These are phyloP conservation scores for Leishmania amazonensis DNA, from an alignment of 208 protist species.

Conservation along the genomic window DNA sequence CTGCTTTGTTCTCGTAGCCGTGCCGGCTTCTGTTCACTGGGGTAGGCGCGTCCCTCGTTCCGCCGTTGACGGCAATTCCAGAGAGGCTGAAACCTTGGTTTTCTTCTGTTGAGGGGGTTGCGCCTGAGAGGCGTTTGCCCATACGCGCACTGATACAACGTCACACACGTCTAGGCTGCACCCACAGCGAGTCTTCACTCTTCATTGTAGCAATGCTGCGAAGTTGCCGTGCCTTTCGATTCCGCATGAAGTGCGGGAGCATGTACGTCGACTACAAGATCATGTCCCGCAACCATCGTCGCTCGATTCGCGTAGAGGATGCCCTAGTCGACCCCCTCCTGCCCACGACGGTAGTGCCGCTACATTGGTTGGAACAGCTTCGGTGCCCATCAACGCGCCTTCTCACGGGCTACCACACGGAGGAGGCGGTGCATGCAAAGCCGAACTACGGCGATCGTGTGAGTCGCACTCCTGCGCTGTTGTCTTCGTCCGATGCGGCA, in stretches of 20 bases:
- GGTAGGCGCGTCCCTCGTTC: background rate
- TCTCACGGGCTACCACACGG: slow-evolving; percentile 70
- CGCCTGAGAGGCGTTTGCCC: background rate
- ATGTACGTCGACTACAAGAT: slow-evolving; percentile 91
- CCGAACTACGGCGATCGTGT: slow-evolving; percentile 44
- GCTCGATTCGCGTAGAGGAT: slow-evolving; percentile 76
- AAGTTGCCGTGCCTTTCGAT: slow-evolving; percentile 28
- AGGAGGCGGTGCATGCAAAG: slow-evolving; percentile 54
- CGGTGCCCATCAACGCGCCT: slow-evolving; percentile 70
- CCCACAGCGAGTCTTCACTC: background rate
- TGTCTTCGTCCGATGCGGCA: background rate
- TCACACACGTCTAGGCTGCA: background rate
- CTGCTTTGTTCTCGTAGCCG: background rate
- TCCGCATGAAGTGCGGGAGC: slow-evolving; percentile 62
- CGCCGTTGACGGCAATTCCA: background rate
- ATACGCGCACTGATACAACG: background rate
- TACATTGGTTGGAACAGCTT: slow-evolving; percentile 82
- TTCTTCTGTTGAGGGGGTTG: background rate
- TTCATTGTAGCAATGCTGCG: slow-evolving; percentile 40
- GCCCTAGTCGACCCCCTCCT: slow-evolving; percentile 77
- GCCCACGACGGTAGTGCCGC: slow-evolving; percentile 61
- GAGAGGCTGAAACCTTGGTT: background rate
- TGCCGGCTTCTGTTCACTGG: too few relatives aligned
- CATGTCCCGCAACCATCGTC: slow-evolving; percentile 75
- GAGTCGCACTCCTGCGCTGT: background rate